A percentile compares a stretch with the other conserved stretches of the same genome.
Conservation (phyloP, 2,329 filamentous ascomycete species). For the Cyclaneusma minus region DNA sequence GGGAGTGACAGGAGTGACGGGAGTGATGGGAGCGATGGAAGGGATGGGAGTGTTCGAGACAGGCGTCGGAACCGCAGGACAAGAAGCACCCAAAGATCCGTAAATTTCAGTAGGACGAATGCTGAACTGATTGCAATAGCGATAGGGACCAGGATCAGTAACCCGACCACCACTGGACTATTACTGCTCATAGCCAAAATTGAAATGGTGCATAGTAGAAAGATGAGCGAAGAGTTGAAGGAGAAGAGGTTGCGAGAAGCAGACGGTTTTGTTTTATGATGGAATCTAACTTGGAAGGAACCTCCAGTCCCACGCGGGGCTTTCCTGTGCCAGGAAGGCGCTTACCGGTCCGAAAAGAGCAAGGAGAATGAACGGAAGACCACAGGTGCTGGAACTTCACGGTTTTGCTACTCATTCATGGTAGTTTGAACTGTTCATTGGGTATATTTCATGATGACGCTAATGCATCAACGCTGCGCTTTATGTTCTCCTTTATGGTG, state of each 20-base stretch:
- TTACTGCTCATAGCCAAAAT: constrained; percentile 20
- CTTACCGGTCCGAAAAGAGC: too few relatives aligned
- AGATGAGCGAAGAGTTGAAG: background rate
- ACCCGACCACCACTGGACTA: constrained; percentile 24
- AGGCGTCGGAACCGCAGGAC: constrained; percentile 4
- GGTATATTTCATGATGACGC: background rate
- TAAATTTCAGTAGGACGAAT: constrained; percentile 16
- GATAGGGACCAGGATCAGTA: constrained; percentile 30
- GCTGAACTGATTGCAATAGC: constrained; percentile 20
- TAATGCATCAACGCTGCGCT: constrained; percentile 26
- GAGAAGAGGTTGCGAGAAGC: background rate
- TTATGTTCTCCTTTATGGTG: constrained; percentile 40
- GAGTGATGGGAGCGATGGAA: constrained; percentile 20
- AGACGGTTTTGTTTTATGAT: too few relatives aligned
- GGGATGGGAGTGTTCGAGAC: constrained; percentile 15
- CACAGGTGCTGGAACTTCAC: too few relatives aligned
- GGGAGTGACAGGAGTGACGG: constrained; percentile 22
- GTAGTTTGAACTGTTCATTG: too few relatives aligned
- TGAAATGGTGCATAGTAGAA: constrained; percentile 6
- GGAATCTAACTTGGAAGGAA: too few relatives aligned
- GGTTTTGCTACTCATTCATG: too few relatives aligned
- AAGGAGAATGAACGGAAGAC: too few relatives aligned
- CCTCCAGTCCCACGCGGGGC: too few relatives aligned
- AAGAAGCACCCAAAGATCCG: constrained; percentile 10
- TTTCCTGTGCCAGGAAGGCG: too few relatives aligned